Evolutionary conservation across 192 early-diverging fungal genomes (phyloP), one percentile per base, ranked within the genome.

Genomic region (Dispira simplex): DNA sequence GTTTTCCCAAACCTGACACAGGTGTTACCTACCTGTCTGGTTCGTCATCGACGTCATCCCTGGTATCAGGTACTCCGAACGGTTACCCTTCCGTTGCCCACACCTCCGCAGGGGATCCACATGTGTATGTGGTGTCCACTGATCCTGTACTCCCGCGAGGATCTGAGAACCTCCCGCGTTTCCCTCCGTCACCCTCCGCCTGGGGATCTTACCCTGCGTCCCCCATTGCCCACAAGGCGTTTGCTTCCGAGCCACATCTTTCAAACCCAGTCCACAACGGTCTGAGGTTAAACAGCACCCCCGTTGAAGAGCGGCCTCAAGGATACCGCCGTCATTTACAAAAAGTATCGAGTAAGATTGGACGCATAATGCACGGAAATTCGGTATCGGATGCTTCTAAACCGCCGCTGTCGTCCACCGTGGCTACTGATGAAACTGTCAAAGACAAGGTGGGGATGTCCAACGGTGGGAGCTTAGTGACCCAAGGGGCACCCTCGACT

Each of bases 301-400:
- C 28, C 44, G 13, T 43, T n/a, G 59, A 62, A n/a, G 59, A 62
- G 10, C 59, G 59, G 4, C 44, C 59, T 20, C 18, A 14, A 21
- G 28, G 44, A 11, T 45, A 45, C 59, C 59, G 44, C 1, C 59
- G 59, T 0, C 23, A 20, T 45, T 18, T 45, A 21, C 28, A 62
- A 45, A 39, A 44, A 39, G 44, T 62, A 43, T 44, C 59, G n/a
- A 44, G 43, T 45, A 14, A 20, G 18, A 62, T 62, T 45, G 59
- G 59, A 20, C 59, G 59, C n/a, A 62, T 62, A 20, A 45, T 62
- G 6, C 59, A 62, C 26, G 59, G 59, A 11, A 62, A 62, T 39
- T 39, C 26, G 39, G 26, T 62, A 21, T 58, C 56, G 27, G 56
- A 58, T 43, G 26, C 27, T 16, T n/a, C 56, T 26, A 26, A 51